These are phyloP conservation scores for Beauveria sp. DNA, from an alignment of 2,329 filamentous ascomycete species.

Conservation along the genomic window DNA sequence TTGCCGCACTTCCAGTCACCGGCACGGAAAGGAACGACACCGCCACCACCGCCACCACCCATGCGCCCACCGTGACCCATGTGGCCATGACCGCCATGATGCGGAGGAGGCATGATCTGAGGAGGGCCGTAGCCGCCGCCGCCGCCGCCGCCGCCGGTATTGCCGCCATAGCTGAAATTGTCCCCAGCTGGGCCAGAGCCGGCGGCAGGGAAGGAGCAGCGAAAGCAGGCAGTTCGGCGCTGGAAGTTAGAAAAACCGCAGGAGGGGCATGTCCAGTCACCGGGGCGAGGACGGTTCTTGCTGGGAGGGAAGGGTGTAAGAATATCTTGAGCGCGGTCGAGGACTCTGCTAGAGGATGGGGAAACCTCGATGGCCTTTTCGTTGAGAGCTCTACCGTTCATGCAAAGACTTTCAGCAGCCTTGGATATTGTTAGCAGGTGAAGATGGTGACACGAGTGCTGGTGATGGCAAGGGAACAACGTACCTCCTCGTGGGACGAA, in stretches of 20 bases:
- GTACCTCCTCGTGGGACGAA: conserved; percentile 96
- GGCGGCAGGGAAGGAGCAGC: conserved; percentile 97
- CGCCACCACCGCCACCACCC: conserved; percentile 67
- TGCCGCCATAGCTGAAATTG: conserved; percentile 46
- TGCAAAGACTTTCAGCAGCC: conserved; percentile 96
- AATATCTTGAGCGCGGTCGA: conserved; percentile 92
- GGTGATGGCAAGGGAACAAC: conserved; percentile 24
- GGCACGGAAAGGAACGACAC: conserved; percentile 88
- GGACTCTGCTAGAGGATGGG: conserved; percentile 90
- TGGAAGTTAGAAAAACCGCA: conserved; percentile 99
- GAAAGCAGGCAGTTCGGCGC: conserved; percentile 95
- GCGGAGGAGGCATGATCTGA: conserved; percentile 69
- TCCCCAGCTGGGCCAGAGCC: conserved; percentile 61
- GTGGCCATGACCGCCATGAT: conserved; percentile 45
- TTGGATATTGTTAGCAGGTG: conserved; percentile 28
- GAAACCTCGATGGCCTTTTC: conserved; percentile 99
- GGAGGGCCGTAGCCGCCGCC: conserved; percentile 52
- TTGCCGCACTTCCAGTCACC: conserved; percentile 99
- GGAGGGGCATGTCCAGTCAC: conserved; percentile 98
- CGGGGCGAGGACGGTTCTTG: conserved; percentile 94
- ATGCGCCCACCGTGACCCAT: conserved; percentile 58
- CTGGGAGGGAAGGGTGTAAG: conserved; percentile 95
- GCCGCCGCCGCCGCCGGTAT: neutral
- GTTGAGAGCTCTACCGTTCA: conserved; percentile 96
- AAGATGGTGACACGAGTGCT: neutral